Conservation (phyloP, 345 rosid species). For the Pelargonium nanum region DNA sequence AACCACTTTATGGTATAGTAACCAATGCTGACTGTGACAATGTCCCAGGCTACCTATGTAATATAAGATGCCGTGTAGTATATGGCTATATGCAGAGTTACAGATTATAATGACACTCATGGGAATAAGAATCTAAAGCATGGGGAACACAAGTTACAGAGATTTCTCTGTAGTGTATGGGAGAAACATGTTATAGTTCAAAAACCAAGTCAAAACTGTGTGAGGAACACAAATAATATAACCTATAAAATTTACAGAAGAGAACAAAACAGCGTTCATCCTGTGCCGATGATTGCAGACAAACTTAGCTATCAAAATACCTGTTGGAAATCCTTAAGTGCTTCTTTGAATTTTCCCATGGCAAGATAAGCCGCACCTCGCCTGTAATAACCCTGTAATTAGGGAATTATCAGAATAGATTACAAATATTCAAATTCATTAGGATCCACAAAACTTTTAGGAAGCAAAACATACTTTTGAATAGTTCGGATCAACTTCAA, state of each 20-base stretch:
- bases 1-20: background rate
- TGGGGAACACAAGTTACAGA: background rate
- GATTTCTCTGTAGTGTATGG: background rate
- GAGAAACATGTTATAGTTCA: too few species aligned
- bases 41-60: background rate
- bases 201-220: too few species aligned
- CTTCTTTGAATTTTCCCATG: background rate
- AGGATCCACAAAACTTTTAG: background rate
- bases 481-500: constrained; percentile 4
- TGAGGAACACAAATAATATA: background rate
- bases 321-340: constrained; percentile 4
- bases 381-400: constrained; percentile 7
- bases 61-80: background rate
- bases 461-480: background rate
- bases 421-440: too few species aligned
- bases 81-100: background rate
- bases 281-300: background rate
- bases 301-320: background rate
- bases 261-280: background rate
- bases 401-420: background rate
- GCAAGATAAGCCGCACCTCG: constrained; percentile 8
- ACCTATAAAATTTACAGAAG: background rate
- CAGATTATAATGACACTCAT: background rate
- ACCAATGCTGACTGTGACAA: too few species aligned
- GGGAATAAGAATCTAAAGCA: background rate